These are phyloP conservation scores for Coemansia sp. DNA, from an alignment of 192 early-diverging fungal genomes.

Conservation along the genomic window DNA sequence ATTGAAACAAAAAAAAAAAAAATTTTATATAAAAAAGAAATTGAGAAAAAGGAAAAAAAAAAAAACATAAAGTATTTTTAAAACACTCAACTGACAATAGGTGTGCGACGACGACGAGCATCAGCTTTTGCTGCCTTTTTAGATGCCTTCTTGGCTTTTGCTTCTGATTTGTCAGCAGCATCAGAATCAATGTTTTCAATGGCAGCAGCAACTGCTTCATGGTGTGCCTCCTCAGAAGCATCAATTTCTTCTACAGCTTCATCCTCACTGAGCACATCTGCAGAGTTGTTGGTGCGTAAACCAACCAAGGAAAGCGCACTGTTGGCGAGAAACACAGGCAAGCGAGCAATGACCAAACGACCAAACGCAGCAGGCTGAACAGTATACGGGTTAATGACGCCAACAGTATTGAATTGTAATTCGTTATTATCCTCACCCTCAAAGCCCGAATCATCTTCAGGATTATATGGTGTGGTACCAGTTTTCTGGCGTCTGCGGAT, in stretches of 20 bases:
- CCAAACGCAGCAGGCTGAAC: conserved; percentile 37
- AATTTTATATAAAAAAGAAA: not conserved
- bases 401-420: conserved; percentile 39
- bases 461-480: not conserved
- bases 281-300: not conserved
- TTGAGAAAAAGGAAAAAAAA: not conserved
- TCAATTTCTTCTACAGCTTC: conserved; percentile 6
- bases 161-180: conserved; percentile 17
- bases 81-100: conserved; percentile 14
- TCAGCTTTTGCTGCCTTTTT: conserved; percentile 45
- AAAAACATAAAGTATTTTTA: not conserved
- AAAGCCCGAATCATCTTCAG: conserved; percentile 40
- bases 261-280: not conserved
- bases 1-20: conserved; percentile 12
- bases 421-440: conserved; percentile 39
- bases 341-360: conserved; percentile 31
- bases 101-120: conserved; percentile 46
- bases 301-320: conserved; percentile 17
- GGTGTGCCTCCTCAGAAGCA: not conserved
- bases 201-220: conserved; percentile 11
- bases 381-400: conserved; percentile 51
- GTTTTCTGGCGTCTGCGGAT: conserved; percentile 24
- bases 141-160: conserved; percentile 42
- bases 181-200: conserved; percentile 2
- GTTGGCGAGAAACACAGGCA: conserved; percentile 20